These are phyloP conservation scores for Xerocomellus chrysenteron DNA, from an alignment of 768 basidiomycete genomes.

Conservation along the genomic window DNA sequence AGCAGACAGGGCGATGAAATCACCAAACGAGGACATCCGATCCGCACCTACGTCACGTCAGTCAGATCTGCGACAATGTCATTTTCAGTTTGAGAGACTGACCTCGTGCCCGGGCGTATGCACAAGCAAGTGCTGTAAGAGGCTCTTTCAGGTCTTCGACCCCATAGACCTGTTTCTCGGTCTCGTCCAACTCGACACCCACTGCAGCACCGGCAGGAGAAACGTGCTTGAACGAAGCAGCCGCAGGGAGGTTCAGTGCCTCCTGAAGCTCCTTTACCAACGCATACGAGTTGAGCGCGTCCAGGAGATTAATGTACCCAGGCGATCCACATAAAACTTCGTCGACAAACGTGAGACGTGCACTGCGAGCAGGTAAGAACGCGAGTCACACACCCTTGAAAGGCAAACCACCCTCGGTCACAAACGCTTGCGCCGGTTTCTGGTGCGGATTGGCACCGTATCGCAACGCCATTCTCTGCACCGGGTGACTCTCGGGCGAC, in stretches of 20 bases:
- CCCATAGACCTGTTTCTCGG: constrained; percentile 92
- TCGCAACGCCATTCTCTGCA: constrained; percentile 83
- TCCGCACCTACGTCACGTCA: constrained; percentile 68
- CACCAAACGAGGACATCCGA: constrained; percentile 99
- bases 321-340: constrained; percentile 90
- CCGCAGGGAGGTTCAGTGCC: constrained; percentile 86
- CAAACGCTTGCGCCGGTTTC: constrained; percentile 96
- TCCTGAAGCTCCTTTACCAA: constrained; percentile 92
- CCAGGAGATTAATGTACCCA: constrained; percentile 97
- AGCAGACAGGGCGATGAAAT: constrained; percentile 94
- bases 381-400: constrained; percentile 69
- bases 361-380: not conserved
- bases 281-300: constrained; percentile 95
- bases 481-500: constrained; percentile 69
- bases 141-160: constrained; percentile 93
- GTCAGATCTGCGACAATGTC: constrained; percentile 1
- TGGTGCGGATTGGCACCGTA: constrained; percentile 99
- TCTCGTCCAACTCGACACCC: constrained; percentile 76
- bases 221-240: constrained; percentile 99
- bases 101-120: constrained; percentile 96
- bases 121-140: constrained; percentile 84
- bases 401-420: constrained; percentile 83
- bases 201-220: constrained; percentile 97
- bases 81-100: constrained; percentile 18
- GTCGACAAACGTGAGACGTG: constrained; percentile 3